Base-by-base conservation (phyloP, 1,284 basidiomycete genomes). In the Trametes polyzona region DNA sequence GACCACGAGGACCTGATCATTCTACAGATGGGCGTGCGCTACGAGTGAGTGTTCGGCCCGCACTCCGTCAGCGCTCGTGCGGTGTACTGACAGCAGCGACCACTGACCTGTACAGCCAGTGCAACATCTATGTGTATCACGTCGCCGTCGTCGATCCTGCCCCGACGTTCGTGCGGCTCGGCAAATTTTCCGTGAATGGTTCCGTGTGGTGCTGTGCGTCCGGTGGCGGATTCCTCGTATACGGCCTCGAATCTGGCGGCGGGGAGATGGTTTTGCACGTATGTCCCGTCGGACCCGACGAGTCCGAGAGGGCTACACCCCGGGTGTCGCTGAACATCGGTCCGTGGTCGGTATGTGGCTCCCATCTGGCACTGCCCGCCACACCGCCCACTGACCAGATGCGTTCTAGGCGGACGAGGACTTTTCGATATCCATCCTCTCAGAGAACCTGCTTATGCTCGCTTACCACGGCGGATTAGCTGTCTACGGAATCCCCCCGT, bases 191-290 rank as follows among this genome's bases (percentile, higher is more conserved):
- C 17, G 61, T 63, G n/a, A 50, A 36, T 2, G 61, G 61, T 19
- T 63, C 58, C n/a, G 54, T 63, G 21, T 63, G 61, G 61, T 63
- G 58, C 48, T 63, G 61, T 30, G 58, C 58, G 19, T 63, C 57
- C 4, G 58, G 61, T 14, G 55, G 58, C 16, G 48, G 48, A 10
- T 47, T 52, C 16, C 52, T 63, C 35, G 61, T 63, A 16, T 63
- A 63, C 43, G 61, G 61, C 21, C 55, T 59, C 40, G 61, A 63
- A 33, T 58, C 53, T 33, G 55, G 50, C 30, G 39, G 40, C 27
- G 61, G 61, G 7, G 61, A 59, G 17, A 63, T 63, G 61, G 51
- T 63, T 32, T 47, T 63, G 19, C 52, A 63, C 42, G 52, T 63
- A 40, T 59, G 55, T 35, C 46, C 39, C 4, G 29, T 62, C 33